Percentiles rank a stretch among this genome's conserved stretches.
Conservation (phyloP, 2,329 filamentous ascomycete genomes). For the Cladosporium sp. region DNA sequence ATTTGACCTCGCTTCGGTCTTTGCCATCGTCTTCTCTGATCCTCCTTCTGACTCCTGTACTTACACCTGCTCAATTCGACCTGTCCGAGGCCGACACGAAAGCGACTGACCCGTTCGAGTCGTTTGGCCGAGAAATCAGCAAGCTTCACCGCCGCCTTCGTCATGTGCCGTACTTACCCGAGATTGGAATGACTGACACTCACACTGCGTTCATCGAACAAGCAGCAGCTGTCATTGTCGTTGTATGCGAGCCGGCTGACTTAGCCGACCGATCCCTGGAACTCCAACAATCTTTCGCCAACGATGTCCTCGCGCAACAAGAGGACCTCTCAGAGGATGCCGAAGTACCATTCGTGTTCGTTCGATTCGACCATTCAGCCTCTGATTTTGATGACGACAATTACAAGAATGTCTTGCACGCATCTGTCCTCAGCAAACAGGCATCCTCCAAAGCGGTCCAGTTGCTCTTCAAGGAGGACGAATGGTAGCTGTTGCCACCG, state of each 20-base stretch:
- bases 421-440: background rate
- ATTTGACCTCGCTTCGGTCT: slow-evolving; percentile 25
- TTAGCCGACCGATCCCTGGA: background rate
- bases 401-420: background rate
- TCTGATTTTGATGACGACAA: background rate
- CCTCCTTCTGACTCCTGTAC: slow-evolving; percentile 43
- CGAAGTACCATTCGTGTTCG: background rate
- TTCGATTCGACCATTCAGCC: background rate
- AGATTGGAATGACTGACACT: slow-evolving; percentile 58
- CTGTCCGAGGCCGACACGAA: slow-evolving; percentile 33
- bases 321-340: background rate
- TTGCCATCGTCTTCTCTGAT: slow-evolving; percentile 38
- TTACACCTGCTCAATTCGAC: slow-evolving; percentile 9
- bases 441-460: background rate
- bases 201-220: slow-evolving; percentile 61
- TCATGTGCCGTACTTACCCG: slow-evolving; percentile 67
- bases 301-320: background rate
- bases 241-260: slow-evolving; percentile 38
- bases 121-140: slow-evolving; percentile 61
- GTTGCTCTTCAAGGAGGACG: background rate
- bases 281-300: background rate
- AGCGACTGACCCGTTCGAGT: slow-evolving; percentile 66
- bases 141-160: slow-evolving; percentile 58
- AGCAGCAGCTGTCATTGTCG: slow-evolving; percentile 58
- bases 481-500: background rate